Evolutionary conservation across 352 stramenopile species (phyloP).

Genomic region (Phytophthora aleatoria): DNA sequence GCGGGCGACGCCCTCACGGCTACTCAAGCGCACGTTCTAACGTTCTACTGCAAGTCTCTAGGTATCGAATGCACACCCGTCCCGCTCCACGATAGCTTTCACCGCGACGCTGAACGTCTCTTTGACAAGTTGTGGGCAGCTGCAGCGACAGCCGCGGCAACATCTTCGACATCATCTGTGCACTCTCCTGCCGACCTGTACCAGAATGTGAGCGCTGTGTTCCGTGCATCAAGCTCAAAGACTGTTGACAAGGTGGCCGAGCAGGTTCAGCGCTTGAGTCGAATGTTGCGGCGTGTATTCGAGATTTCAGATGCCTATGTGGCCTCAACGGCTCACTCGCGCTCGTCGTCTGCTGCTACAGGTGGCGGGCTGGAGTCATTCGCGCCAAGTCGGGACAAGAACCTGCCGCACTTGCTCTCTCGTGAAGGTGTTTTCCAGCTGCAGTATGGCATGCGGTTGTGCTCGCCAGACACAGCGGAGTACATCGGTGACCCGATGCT

Average conservation of each 20-base stretch:
- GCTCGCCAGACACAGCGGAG: constrained; percentile 60
- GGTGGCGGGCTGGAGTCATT: constrained; percentile 51
- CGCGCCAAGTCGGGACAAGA: constrained; percentile 61
- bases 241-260: constrained; percentile 43
- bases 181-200: constrained; percentile 41
- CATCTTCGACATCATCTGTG: constrained; percentile 28
- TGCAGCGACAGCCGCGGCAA: constrained; percentile 24
- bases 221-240: constrained; percentile 34
- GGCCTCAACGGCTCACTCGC: constrained; percentile 69
- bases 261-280: constrained; percentile 72
- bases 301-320: constrained; percentile 90
- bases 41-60: constrained; percentile 81
- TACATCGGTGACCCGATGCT: constrained; percentile 88
- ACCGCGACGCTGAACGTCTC: constrained; percentile 81
- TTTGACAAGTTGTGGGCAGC: constrained; percentile 82
- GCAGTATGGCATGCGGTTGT: constrained; percentile 69
- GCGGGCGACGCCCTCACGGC: constrained; percentile 51
- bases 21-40: constrained; percentile 73
- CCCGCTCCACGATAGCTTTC: constrained; percentile 72
- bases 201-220: constrained; percentile 41
- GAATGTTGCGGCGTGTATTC: constrained; percentile 74
- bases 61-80: constrained; percentile 73
- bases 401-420: constrained; percentile 68
- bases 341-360: constrained; percentile 37
- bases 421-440: constrained; percentile 68